Percentiles rank a stretch among this genome's conserved stretches.
Evolutionary conservation across 2,329 filamentous ascomycete genomes (phyloP).

Genomic region (Polytolypa hystricis): DNA sequence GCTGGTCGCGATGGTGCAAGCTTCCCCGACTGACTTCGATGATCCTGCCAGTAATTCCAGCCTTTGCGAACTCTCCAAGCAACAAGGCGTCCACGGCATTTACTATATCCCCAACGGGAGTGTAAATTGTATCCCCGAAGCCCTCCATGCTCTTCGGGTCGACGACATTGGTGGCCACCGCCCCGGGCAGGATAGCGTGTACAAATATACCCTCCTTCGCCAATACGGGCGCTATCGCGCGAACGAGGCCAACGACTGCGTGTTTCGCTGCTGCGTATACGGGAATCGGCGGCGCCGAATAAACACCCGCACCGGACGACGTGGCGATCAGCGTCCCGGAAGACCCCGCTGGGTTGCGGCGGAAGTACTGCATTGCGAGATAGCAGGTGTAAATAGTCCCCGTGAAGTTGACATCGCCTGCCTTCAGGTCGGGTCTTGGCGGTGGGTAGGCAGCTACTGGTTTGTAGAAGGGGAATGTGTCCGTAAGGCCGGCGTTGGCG

Average conservation of each 20-base stretch:
- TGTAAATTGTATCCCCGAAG: no score
- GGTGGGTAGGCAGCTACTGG: slow-evolving; percentile 10
- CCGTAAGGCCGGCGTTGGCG: slow-evolving; percentile 1
- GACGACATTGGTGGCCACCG: no score
- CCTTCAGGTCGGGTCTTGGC: slow-evolving; percentile 21
- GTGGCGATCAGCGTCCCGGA: slow-evolving; percentile 23
- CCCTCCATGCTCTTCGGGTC: no score
- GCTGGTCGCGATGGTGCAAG: no score
- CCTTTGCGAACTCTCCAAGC: no score
- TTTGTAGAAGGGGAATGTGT: neutral
- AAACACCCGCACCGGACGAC: slow-evolving; percentile 22
- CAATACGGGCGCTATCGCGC: neutral
- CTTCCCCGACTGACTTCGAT: no score
- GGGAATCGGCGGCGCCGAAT: slow-evolving; percentile 23
- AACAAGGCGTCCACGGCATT: no score
- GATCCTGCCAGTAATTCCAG: no score
- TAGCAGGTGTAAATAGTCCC: slow-evolving; percentile 26
- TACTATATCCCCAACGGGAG: no score
- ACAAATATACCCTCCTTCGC: neutral
- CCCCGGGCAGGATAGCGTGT: no score
- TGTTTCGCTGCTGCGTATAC: slow-evolving; percentile 35
- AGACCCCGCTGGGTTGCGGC: slow-evolving; percentile 13
- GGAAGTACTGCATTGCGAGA: slow-evolving; percentile 28
- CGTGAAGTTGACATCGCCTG: slow-evolving; percentile 23
- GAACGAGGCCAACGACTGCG: slow-evolving; percentile 28